phyloP scores from a whole-genome alignment of 2,329 filamentous ascomycete species.

The Escovopsis weberi region DNA sequence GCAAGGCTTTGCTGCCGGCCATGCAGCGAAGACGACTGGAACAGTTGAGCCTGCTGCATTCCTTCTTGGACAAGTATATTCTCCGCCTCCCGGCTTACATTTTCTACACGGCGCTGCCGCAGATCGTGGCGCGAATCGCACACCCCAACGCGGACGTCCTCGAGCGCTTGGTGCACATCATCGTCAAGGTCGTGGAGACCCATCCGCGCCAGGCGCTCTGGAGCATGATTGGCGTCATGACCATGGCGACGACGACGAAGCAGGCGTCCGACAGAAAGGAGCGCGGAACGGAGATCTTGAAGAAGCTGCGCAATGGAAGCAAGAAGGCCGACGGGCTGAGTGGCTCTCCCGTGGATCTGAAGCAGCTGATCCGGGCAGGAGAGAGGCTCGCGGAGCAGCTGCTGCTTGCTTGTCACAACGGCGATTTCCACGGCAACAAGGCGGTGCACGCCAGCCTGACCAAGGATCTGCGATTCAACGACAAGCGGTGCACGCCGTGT shows the following conservation, averaged over 20 bases:
- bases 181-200: slow-evolving; percentile 70
- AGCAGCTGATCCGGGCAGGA: slow-evolving; percentile 57
- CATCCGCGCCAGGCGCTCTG: slow-evolving; percentile 87
- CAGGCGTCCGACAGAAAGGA: slow-evolving; percentile 50
- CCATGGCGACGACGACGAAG: slow-evolving; percentile 42
- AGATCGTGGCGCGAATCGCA: slow-evolving; percentile 90
- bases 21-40: slow-evolving; percentile 43
- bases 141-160: slow-evolving; percentile 71
- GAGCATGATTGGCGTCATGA: slow-evolving; percentile 72
- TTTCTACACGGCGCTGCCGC: slow-evolving; percentile 72
- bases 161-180: slow-evolving; percentile 61
- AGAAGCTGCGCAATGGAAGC: slow-evolving; percentile 29
- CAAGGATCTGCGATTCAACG: slow-evolving; percentile 68
- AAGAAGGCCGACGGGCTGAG: slow-evolving; percentile 34
- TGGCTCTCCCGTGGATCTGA: slow-evolving; percentile 42
- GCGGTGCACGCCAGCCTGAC: slow-evolving; percentile 58
- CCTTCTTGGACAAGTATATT: slow-evolving; percentile 67
- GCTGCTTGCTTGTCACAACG: slow-evolving; percentile 64
- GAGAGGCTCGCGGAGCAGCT: slow-evolving; percentile 75
- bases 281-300: slow-evolving; percentile 37
- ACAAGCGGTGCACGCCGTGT: slow-evolving; percentile 61
- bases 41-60: slow-evolving; percentile 55
- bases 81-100: slow-evolving; percentile 57
- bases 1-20: slow-evolving; percentile 38
- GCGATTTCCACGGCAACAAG: slow-evolving; percentile 53